Conservation (phyloP, 2,329 filamentous ascomycete genomes). For the Sarocladium brachiariae region DNA sequence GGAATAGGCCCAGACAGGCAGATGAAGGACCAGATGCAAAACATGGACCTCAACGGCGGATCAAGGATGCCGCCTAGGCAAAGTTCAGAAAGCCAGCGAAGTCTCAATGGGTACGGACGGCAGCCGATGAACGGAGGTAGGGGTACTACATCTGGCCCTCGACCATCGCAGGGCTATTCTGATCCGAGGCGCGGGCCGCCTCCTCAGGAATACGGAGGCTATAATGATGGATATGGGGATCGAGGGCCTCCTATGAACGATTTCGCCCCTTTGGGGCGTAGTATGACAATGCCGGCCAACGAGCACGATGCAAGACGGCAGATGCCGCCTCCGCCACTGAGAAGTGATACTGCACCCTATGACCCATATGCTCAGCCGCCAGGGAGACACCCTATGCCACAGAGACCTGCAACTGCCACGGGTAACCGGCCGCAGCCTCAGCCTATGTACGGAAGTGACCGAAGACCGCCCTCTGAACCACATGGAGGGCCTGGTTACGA, state of each 20-base stretch:
- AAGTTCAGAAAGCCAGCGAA: constrained; percentile 21
- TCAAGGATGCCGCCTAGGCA: constrained; percentile 15
- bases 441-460: constrained; percentile 16
- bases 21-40: constrained; percentile 26
- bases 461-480: constrained; percentile 29
- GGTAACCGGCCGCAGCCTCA: constrained; percentile 10
- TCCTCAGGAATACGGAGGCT: constrained; percentile 22
- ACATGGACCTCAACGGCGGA: constrained; percentile 27
- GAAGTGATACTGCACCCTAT: constrained; percentile 39
- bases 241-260: constrained; percentile 22
- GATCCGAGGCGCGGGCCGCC: constrained; percentile 23
- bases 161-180: constrained; percentile 24
- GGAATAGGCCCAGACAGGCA: constrained; percentile 18
- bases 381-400: constrained; percentile 14
- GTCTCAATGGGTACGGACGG: constrained; percentile 21
- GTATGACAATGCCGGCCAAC: constrained; percentile 54
- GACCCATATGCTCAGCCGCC: constrained; percentile 35
- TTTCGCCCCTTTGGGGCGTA: constrained; percentile 48
- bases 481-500: constrained; percentile 26
- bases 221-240: constrained; percentile 20
- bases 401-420: constrained; percentile 1
- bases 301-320: constrained; percentile 35
- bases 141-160: constrained; percentile 24
- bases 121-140: constrained; percentile 19
- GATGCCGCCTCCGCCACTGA: constrained; percentile 26